These are phyloP conservation scores for Flaveria trinervia DNA, from an alignment of 129 eudicot species.

Conservation along the genomic window DNA sequence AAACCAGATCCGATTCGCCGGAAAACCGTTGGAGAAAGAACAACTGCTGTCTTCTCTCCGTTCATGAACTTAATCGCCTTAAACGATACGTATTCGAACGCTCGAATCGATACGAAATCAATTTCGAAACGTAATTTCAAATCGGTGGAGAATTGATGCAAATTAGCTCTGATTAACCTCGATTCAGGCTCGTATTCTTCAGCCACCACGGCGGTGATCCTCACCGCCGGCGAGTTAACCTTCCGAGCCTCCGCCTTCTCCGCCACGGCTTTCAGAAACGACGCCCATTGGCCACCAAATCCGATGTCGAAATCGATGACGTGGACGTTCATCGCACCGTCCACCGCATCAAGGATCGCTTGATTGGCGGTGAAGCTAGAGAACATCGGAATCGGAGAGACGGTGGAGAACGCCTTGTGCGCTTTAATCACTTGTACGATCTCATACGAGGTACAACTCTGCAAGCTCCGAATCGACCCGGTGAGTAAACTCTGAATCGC, in stretches of 20 bases:
- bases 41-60: slow-evolving; percentile 69
- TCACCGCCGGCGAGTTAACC: slow-evolving; percentile 40
- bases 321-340: slow-evolving; percentile 66
- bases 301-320: slow-evolving; percentile 87
- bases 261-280: slow-evolving; percentile 73
- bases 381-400: slow-evolving; percentile 91
- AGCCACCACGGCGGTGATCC: slow-evolving; percentile 79
- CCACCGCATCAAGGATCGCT: slow-evolving; percentile 87
- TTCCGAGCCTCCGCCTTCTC: slow-evolving; percentile 56
- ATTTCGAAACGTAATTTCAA: slow-evolving; percentile 60
- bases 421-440: slow-evolving; percentile 72
- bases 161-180: slow-evolving; percentile 58
- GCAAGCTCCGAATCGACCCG: slow-evolving; percentile 49
- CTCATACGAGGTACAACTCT: slow-evolving; percentile 41
- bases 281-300: slow-evolving; percentile 87
- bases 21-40: slow-evolving; percentile 63
- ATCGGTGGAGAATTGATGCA: slow-evolving; percentile 70
- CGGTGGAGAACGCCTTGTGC: slow-evolving; percentile 56
- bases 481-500: slow-evolving; percentile 68
- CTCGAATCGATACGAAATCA: slow-evolving; percentile 57
- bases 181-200: slow-evolving; percentile 68
- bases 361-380: slow-evolving; percentile 87
- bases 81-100: slow-evolving; percentile 58
- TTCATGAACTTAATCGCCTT: slow-evolving; percentile 56
- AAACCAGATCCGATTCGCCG: slow-evolving; percentile 64